Base-by-base conservation (phyloP, 352 stramenopile species). In the Globisporangium camurandrum region DNA sequence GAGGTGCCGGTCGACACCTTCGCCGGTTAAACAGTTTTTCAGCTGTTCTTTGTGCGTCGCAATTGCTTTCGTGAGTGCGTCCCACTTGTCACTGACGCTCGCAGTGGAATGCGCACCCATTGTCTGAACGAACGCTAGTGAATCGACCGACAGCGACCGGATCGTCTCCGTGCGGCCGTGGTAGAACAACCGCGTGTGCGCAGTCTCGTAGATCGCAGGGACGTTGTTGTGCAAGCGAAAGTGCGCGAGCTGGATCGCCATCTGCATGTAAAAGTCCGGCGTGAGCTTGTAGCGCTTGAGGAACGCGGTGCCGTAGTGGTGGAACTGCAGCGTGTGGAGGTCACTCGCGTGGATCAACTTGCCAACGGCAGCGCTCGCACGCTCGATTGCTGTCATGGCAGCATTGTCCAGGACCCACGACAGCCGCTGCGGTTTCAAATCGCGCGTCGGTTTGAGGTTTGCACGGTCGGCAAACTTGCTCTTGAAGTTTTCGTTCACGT, bases 221-320 rank as follows among this genome's bases (percentile, higher is more conserved):
- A 97, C 75, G 56, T 83, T 63, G 28, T 86, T 81, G 75, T 97
- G 96, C 56, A 98, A 93, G 59, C 97, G 95, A 72, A 95, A 98
- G 40, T 97, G 93, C 2, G 93, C 95, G n/a, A 98, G 71, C 66
- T 99, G 96, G 51, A 98, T 98, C 22, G 93, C 94, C 66, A 90
- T 76, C 75, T 99, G 96, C 64, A 98, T 95, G 67, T 96, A 98
- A 28, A 96, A 97, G 68, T 99, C 96, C 9, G 96, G 95, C 33
- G 92, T 98, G 50, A 97, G 80, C 54, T 97, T 97, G 70, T 93
- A 96, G 22, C 75, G 83, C 73, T 98, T 98, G 41, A 98, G 85
- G 51, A 94, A 90, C 17, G 72, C 79, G 31, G 73, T 83, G 40
- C 94, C 93, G 62, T 96, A 98, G 61, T 95, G 87, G 59, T 93